Evolutionary conservation across 805 yeast genomes (phyloP), one percentile per base, ranked within the genome.

Genomic region (Sugiyamaella floridensis): DNA sequence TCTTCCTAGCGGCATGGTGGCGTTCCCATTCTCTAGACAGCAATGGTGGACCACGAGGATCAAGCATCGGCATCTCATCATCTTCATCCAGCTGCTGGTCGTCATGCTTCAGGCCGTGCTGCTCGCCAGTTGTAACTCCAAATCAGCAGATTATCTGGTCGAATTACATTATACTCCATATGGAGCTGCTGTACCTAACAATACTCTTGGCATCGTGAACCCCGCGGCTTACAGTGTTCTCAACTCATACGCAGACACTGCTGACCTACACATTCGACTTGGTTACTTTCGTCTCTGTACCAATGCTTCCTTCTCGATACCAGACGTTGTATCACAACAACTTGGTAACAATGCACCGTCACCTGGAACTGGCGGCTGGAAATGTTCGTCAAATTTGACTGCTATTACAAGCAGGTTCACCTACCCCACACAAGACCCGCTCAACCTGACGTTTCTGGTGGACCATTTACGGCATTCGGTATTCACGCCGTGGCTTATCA

Each of bases 221-320:
- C 26, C 46, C n/a, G 51, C 48, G 16, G 54, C 57, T 5, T 52
- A 51, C 20, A 34, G 40, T 16, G 47, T 50, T 4, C 34, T 57
- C 47, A 51, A 57, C 48, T 16, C 48, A n/a, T 41, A 52, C 29
- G 51, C 52, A 10, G 32, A 22, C 40, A 22, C 26, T 41, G 43
- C 58, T 2, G 48, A 55, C 49, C 45, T 59, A 5, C 40, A 37
- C 11, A 53, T 57, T 11, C 51, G 61, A 18, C 32, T 55, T 2
- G 60, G 61, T 7, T 60, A 57, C 47, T 60, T 60, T 51, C 58
- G 61, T 15, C 32, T 55, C n/a, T 60, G 63, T 40, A 42, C 58
- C 41, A 53, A 48, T 18, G 41, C 52, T 1, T 32, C 47, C 15
- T 16, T 29, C 20, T 28, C 45, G 9, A 15, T 42, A 14, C 48